Evolutionary conservation across 805 yeast genomes (phyloP).

Genomic region (Vanderwaltozyma polyspora): DNA sequence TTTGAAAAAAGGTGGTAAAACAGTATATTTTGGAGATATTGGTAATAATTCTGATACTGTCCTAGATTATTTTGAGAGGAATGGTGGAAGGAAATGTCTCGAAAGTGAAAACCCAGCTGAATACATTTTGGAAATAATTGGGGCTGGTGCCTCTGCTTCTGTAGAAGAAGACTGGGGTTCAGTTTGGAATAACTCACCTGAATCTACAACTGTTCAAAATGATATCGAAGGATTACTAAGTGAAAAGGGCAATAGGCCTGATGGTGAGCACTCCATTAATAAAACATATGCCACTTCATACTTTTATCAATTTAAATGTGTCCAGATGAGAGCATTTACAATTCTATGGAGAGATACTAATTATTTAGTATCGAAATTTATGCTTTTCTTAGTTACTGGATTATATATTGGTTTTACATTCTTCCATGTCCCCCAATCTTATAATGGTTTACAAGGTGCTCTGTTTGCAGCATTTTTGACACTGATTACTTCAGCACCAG

Average conservation of each 20-base stretch:
- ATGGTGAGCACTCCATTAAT: not conserved
- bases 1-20: conserved; percentile 56
- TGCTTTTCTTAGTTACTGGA: conserved; percentile 34
- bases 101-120: conserved; percentile 55
- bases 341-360: conserved; percentile 32
- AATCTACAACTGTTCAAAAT: conserved; percentile 27
- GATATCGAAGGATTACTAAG: conserved; percentile 40
- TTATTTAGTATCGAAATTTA: conserved; percentile 32
- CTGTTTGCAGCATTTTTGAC: conserved; percentile 30
- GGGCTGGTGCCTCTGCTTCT: conserved; percentile 62
- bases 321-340: conserved; percentile 18
- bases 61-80: conserved; percentile 48
- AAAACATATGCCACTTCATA: conserved; percentile 17
- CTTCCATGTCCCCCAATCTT: conserved; percentile 39
- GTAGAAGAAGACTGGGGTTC: conserved; percentile 44
- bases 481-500: conserved; percentile 30
- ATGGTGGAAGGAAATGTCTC: conserved; percentile 55
- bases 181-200: conserved; percentile 39
- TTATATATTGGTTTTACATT: conserved; percentile 46
- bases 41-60: conserved; percentile 44
- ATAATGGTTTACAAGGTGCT: conserved; percentile 31
- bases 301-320: conserved; percentile 26
- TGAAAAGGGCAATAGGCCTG: too few species aligned
- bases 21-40: conserved; percentile 60
- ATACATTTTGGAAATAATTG: conserved; percentile 55